Conservation (phyloP, 1,139 yeast genomes). For the Suhomyces ambrosiae region DNA sequence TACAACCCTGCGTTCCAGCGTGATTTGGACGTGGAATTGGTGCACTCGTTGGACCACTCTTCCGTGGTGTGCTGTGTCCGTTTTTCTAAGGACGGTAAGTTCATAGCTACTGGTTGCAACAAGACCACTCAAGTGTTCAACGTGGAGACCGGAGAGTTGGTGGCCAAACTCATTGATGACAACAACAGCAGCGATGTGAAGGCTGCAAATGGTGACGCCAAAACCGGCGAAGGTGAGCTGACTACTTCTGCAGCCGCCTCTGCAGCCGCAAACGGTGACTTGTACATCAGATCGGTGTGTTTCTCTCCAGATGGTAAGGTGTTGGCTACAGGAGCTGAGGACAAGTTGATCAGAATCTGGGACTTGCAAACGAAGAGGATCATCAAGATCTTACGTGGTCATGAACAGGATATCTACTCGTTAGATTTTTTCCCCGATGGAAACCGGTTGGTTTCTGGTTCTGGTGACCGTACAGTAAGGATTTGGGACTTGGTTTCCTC, state of each 20-base stretch:
- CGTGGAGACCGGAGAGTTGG: slow-evolving; percentile 87
- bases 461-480: slow-evolving; percentile 95
- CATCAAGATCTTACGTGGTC: slow-evolving; percentile 87
- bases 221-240: slow-evolving; percentile 20
- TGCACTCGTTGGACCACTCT: slow-evolving; percentile 87
- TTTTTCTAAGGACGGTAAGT: slow-evolving; percentile 89
- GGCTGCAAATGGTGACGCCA: slow-evolving; percentile 23
- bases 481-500: slow-evolving; percentile 96
- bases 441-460: slow-evolving; percentile 89
- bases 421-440: slow-evolving; percentile 96
- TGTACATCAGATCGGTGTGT: slow-evolving; percentile 93
- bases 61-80: slow-evolving; percentile 97
- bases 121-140: slow-evolving; percentile 93
- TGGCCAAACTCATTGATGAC: slow-evolving; percentile 85
- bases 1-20: slow-evolving; percentile 81
- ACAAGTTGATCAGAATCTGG: slow-evolving; percentile 95
- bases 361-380: slow-evolving; percentile 86
- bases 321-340: slow-evolving; percentile 98
- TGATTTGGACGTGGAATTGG: slow-evolving; percentile 79
- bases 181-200: slow-evolving; percentile 42
- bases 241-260: slow-evolving; percentile 30
- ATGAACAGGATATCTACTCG: slow-evolving; percentile 96
- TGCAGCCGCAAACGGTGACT: slow-evolving; percentile 66
- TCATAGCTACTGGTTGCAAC: slow-evolving; percentile 95
- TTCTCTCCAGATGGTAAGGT: slow-evolving; percentile 96